phyloP scores from a whole-genome alignment of 768 basidiomycete genomes.

The Tephrocybe sp. region DNA sequence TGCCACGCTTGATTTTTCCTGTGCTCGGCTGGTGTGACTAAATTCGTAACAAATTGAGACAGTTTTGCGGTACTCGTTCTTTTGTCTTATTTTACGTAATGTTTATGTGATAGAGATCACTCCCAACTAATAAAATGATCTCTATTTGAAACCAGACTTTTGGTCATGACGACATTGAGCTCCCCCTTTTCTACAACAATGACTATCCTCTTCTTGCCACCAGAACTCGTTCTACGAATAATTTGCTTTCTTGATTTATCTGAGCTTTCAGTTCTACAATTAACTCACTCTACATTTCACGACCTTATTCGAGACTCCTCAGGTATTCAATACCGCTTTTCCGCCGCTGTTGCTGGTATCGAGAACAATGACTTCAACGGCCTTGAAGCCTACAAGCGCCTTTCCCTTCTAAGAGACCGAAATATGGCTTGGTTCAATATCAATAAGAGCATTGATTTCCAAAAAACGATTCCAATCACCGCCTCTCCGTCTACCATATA shows the following conservation, averaged over 20 bases:
- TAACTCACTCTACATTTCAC: conserved; percentile 20
- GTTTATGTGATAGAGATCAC: no score
- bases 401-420: conserved; percentile 20
- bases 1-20: conserved; percentile 3
- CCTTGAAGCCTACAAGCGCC: conserved; percentile 18
- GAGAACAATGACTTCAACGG: conserved; percentile 24
- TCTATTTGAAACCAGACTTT: no score
- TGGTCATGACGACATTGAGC: no score
- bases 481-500: conserved; percentile 35
- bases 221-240: conserved; percentile 29
- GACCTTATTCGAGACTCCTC: conserved; percentile 24
- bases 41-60: no score
- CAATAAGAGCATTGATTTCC: conserved; percentile 22
- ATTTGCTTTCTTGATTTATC: conserved; percentile 22
- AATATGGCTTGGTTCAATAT: conserved; percentile 30
- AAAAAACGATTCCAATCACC: conserved; percentile 21
- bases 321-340: conserved; percentile 30
- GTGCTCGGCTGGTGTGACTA: not conserved
- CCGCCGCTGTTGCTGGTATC: conserved; percentile 21
- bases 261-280: conserved; percentile 23
- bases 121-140: no score
- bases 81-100: no score
- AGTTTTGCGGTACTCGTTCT: no score
- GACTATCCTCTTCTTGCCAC: conserved; percentile 17
- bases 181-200: no score